A percentile compares a stretch with the other conserved stretches of the same genome.
These are phyloP conservation scores for Ceratocystiopsis minuta DNA, from an alignment of 2,329 filamentous ascomycete genomes.

Conservation along the genomic window DNA sequence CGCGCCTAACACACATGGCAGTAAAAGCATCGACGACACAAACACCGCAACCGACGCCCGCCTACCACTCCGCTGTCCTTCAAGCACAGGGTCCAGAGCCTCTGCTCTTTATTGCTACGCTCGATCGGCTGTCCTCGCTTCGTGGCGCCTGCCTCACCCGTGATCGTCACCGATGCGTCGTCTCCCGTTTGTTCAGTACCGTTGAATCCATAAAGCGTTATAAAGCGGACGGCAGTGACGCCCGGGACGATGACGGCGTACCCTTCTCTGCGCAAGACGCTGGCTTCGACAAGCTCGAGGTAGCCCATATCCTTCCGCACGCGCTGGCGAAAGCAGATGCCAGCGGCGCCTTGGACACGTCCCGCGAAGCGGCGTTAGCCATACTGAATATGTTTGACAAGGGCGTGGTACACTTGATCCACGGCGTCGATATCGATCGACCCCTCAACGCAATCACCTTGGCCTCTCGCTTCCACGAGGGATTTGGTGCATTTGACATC, in stretches of 20 bases:
- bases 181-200: slow-evolving; percentile 11
- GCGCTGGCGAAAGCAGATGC: neutral
- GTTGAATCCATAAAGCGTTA: slow-evolving; percentile 6
- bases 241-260: slow-evolving; percentile 13
- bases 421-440: slow-evolving; percentile 21
- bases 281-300: slow-evolving; percentile 7
- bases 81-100: slow-evolving; percentile 7
- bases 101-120: slow-evolving; percentile 10
- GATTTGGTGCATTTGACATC: slow-evolving; percentile 17
- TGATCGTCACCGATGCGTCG: slow-evolving; percentile 14
- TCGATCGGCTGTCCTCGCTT: slow-evolving; percentile 11
- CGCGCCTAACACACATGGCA: slow-evolving; percentile 6
- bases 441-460: slow-evolving; percentile 22
- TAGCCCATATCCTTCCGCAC: slow-evolving; percentile 9
- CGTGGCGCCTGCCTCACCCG: slow-evolving; percentile 13
- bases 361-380: slow-evolving; percentile 17
- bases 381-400: slow-evolving; percentile 25
- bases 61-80: slow-evolving; percentile 10
- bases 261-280: slow-evolving; percentile 4
- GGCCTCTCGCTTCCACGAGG: slow-evolving; percentile 11
- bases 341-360: slow-evolving; percentile 1
- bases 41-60: slow-evolving; percentile 13
- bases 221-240: slow-evolving; percentile 1
- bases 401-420: slow-evolving; percentile 18
- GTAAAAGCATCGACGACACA: slow-evolving; percentile 12